phyloP scores from a whole-genome alignment of 805 yeast genomes.

The Ogataea neopini region DNA sequence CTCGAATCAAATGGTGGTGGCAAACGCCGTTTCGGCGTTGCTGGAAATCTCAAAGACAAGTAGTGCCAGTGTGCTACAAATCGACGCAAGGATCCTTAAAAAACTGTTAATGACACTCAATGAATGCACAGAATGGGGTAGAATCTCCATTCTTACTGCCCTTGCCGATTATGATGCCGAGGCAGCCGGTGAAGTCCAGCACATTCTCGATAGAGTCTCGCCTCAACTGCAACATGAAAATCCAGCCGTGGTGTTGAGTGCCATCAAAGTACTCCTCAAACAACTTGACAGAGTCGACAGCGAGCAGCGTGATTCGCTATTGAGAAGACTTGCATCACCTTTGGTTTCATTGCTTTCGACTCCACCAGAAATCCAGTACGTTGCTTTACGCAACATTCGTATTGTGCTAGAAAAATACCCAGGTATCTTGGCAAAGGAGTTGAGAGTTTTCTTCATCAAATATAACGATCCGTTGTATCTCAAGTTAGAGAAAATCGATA shows the following conservation, averaged over 20 bases:
- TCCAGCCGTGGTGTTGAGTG: slow-evolving; percentile 87
- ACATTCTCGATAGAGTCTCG: slow-evolving; percentile 82
- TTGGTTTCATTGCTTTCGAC: slow-evolving; percentile 83
- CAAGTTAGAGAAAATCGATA: slow-evolving; percentile 75
- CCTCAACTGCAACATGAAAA: slow-evolving; percentile 97
- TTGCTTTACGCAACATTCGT: slow-evolving; percentile 87
- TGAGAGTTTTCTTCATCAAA: slow-evolving; percentile 87
- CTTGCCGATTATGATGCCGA: slow-evolving; percentile 67
- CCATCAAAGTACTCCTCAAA: slow-evolving; percentile 76
- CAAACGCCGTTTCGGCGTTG: slow-evolving; percentile 85
- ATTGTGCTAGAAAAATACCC: slow-evolving; percentile 90
- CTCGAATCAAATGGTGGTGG: slow-evolving; percentile 95
- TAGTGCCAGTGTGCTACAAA: slow-evolving; percentile 34
- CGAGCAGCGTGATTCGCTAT: slow-evolving; percentile 42
- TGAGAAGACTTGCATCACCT: slow-evolving; percentile 80
- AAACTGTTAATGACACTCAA: slow-evolving; percentile 81
- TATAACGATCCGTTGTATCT: slow-evolving; percentile 80
- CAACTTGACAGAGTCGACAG: slow-evolving; percentile 54
- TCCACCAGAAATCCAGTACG: slow-evolving; percentile 94
- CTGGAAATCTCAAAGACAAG: slow-evolving; percentile 60
- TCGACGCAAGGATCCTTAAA: slow-evolving; percentile 46
- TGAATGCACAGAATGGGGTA: slow-evolving; percentile 99
- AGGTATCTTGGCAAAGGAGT: slow-evolving; percentile 67
- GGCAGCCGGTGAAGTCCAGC: slow-evolving; percentile 67
- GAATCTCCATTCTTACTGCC: slow-evolving; percentile 84